Evolutionary conservation across 441 rosid species (phyloP), one percentile per base, ranked within the genome.

Genomic region (Eruca vesicaria): DNA sequence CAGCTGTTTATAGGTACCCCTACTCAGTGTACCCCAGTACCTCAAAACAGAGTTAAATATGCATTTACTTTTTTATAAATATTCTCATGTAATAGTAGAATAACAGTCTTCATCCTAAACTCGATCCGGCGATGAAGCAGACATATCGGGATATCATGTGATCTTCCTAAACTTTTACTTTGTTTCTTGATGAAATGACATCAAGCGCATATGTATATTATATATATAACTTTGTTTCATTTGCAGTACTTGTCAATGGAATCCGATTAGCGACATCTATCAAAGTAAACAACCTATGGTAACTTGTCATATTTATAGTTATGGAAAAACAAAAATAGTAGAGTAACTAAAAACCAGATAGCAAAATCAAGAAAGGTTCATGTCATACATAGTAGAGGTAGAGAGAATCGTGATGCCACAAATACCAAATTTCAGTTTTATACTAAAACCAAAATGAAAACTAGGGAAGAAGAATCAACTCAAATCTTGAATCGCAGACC

Each of bases 1-100:
- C 64, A 71, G 85, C 79, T 71, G 77, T 78, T 73, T 85, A 68
- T 85, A 82, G 73, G 36, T 48, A 2, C 48, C n/a, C 16, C 48
- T 41, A 53, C 59, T 1, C 57, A n/a, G n/a, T 66, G 69, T 68
- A 35, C 48, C 31, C 12, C n/a, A n/a, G n/a, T 50, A 52, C 18
- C 57, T 18, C 19, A 20, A 52, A 52, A 41, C 68, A 60, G n/a
- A n/a, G 29, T 33, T 33, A 16, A 33, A 31, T 53, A 31, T 9
- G 31, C 28, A 7, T 61, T 35, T 60, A 56, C 55, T 21, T 7
- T 57, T 71, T 71, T 71, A 65, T 71, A 9, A 69, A 38, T 8
- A 41, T 21, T 43, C 62, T 36, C 58, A 75, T 68, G 36, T 68
- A 61, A 35, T 61, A 16, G 53, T 8, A 29, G 16, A n/a, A 45